Evolutionary conservation across 2,329 filamentous ascomycete genomes (phyloP).

Genomic region (Clarireedia hainanense): DNA sequence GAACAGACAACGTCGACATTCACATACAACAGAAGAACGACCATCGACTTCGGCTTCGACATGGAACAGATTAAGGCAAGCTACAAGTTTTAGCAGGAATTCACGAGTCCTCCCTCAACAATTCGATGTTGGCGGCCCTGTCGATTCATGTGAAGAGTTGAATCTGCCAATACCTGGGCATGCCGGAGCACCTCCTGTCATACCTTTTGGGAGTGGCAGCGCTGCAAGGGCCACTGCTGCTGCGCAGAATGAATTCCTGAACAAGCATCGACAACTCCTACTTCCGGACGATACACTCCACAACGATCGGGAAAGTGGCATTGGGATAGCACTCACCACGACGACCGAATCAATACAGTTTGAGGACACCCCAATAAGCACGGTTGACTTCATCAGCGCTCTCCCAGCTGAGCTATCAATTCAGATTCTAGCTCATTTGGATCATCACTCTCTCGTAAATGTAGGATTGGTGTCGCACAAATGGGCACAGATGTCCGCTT

Average conservation of each 20-base stretch:
- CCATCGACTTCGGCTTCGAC: slow-evolving; percentile 18
- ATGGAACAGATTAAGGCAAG: slow-evolving; percentile 27
- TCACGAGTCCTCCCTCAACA: slow-evolving; percentile 15
- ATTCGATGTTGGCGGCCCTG: slow-evolving; percentile 12
- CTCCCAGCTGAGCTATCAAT: slow-evolving; percentile 53
- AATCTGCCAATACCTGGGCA: slow-evolving; percentile 26
- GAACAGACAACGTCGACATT: slow-evolving; percentile 24
- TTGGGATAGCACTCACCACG: slow-evolving; percentile 46
- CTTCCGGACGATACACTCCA: slow-evolving; percentile 24
- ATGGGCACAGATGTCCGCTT: slow-evolving; percentile 42
- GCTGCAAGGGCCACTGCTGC: slow-evolving; percentile 52
- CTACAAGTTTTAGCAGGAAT: slow-evolving; percentile 27
- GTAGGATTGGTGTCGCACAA: slow-evolving; percentile 42
- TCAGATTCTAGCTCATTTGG: slow-evolving; percentile 48
- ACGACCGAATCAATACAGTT: slow-evolving; percentile 18
- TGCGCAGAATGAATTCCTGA: slow-evolving; percentile 45
- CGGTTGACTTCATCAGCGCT: slow-evolving; percentile 48
- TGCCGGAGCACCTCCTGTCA: slow-evolving; percentile 49
- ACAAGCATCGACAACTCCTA: slow-evolving; percentile 35
- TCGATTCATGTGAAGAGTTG: slow-evolving; percentile 19
- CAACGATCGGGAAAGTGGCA: slow-evolving; percentile 56
- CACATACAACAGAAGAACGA: slow-evolving; percentile 21
- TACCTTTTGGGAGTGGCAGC: slow-evolving; percentile 51
- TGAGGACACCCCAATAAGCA: slow-evolving; percentile 39
- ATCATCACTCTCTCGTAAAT: slow-evolving; percentile 42